phyloP scores from a whole-genome alignment of 768 basidiomycete species.

The Mycena pura region DNA sequence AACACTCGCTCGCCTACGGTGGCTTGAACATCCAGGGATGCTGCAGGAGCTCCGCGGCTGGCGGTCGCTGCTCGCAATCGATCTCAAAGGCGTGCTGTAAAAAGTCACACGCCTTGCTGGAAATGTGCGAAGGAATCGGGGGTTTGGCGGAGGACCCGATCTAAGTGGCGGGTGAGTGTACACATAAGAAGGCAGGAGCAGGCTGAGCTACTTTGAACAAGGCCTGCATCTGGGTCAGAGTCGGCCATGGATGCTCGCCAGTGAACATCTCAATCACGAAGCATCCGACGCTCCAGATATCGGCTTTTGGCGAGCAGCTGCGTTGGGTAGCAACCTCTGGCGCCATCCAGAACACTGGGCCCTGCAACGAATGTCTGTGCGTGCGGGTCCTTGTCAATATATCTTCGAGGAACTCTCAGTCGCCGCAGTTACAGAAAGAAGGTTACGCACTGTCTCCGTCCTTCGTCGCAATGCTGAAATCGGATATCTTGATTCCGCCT shows the following conservation, averaged over 20 bases:
- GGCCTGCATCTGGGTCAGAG: conserved; percentile 97
- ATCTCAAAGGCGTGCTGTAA: conserved; percentile 85
- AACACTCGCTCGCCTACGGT: too few species aligned
- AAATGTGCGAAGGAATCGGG: conserved; percentile 86
- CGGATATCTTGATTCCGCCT: conserved; percentile 95
- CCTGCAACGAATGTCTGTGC: conserved; percentile 93
- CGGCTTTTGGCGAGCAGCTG: conserved; percentile 86
- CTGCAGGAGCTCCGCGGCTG: conserved; percentile 74
- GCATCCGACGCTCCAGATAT: conserved; percentile 97
- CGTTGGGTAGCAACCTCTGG: conserved; percentile 98
- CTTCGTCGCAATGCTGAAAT: conserved; percentile 95
- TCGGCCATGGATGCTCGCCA: conserved; percentile 93
- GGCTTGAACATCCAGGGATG: conserved; percentile 71
- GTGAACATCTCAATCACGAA: conserved; percentile 96
- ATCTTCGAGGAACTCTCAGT: conserved; percentile 33
- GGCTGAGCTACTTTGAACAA: conserved; percentile 87
- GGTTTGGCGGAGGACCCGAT: conserved; percentile 94
- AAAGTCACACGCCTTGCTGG: conserved; percentile 85
- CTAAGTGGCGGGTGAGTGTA: conserved; percentile 44
- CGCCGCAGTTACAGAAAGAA: background rate
- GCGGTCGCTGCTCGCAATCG: conserved; percentile 79
- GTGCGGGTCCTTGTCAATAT: conserved; percentile 66
- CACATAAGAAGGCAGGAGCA: background rate
- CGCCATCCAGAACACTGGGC: conserved; percentile 99
- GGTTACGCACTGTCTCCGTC: conserved; percentile 90